Percentiles rank a stretch among this genome's conserved stretches.
Conservation (phyloP, 345 rosid genomes). For the Gossypium rotundifolium region DNA sequence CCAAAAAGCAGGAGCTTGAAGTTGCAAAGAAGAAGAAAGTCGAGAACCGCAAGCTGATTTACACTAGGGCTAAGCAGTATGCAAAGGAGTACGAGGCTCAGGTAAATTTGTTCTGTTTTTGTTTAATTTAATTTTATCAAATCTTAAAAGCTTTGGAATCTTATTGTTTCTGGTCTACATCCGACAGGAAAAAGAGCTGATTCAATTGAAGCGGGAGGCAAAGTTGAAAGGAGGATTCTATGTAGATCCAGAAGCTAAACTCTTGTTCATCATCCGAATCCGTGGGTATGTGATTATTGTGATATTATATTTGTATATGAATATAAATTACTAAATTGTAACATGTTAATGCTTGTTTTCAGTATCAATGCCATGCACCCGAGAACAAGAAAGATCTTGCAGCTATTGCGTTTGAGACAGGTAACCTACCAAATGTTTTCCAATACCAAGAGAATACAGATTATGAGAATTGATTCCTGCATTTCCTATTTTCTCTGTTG, state of each 20-base stretch:
- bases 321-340: neutral
- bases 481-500: too few relatives aligned
- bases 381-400: conserved; percentile 74
- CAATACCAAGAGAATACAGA: neutral
- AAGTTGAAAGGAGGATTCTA: conserved; percentile 86
- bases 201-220: conserved; percentile 72
- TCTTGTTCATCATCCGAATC: conserved; percentile 70
- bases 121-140: neutral
- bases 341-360: conserved; percentile 2
- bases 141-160: too few relatives aligned
- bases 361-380: conserved; percentile 94
- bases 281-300: conserved; percentile 48
- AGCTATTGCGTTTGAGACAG: conserved; percentile 95
- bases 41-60: conserved; percentile 55
- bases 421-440: conserved; percentile 19
- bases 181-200: conserved; percentile 56
- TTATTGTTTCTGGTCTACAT: conserved; percentile 10
- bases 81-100: conserved; percentile 51
- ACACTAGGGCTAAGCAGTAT: conserved; percentile 49
- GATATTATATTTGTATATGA: neutral
- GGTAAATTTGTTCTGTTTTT: conserved; percentile 22
- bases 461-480: neutral
- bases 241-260: conserved; percentile 88
- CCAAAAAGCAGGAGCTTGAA: conserved; percentile 36
- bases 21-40: conserved; percentile 47